These are phyloP conservation scores for Lepiota subincarnata DNA, from an alignment of 768 basidiomycete species.

Conservation along the genomic window DNA sequence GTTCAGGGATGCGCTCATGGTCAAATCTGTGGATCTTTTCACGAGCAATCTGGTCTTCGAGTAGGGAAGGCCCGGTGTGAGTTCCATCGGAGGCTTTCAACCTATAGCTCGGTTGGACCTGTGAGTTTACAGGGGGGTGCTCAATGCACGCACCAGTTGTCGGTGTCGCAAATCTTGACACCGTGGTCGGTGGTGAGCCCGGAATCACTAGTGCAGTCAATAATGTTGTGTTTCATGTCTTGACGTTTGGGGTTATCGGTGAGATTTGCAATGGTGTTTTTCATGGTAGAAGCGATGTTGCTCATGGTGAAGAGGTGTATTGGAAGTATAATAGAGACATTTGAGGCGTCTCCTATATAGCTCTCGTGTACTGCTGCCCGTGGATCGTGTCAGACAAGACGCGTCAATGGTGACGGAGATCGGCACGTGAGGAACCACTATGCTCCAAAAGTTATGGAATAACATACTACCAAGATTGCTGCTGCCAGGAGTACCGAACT, in stretches of 20 bases:
- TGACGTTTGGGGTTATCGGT: slow-evolving; percentile 29
- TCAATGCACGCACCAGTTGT: slow-evolving; percentile 50
- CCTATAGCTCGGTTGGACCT: slow-evolving; percentile 31
- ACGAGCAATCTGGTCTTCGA: slow-evolving; percentile 75
- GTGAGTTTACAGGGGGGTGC: background rate
- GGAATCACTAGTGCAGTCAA: slow-evolving; percentile 24
- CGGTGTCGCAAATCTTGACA: slow-evolving; percentile 53
- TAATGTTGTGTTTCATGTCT: slow-evolving; percentile 29
- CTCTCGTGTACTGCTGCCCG: no score
- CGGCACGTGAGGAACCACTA: background rate
- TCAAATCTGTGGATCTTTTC: slow-evolving; percentile 80
- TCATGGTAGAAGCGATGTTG: slow-evolving; percentile 22
- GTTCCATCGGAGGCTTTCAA: slow-evolving; percentile 45
- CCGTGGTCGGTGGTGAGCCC: slow-evolving; percentile 62
- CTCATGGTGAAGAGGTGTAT: slow-evolving; percentile 19
- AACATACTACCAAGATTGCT: no score
- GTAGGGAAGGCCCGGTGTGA: slow-evolving; percentile 60
- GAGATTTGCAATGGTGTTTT: slow-evolving; percentile 22
- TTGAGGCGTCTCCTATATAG: no score
- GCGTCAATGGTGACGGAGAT: slow-evolving; percentile 19
- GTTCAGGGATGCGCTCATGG: slow-evolving; percentile 88
- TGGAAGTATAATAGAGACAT: background rate
- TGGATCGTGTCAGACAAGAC: no score
- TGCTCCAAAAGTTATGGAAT: no score
- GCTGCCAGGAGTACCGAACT: no score